phyloP scores from a whole-genome alignment of 2,329 filamentous ascomycete species.

The Ophiostoma novo-ulmi region DNA sequence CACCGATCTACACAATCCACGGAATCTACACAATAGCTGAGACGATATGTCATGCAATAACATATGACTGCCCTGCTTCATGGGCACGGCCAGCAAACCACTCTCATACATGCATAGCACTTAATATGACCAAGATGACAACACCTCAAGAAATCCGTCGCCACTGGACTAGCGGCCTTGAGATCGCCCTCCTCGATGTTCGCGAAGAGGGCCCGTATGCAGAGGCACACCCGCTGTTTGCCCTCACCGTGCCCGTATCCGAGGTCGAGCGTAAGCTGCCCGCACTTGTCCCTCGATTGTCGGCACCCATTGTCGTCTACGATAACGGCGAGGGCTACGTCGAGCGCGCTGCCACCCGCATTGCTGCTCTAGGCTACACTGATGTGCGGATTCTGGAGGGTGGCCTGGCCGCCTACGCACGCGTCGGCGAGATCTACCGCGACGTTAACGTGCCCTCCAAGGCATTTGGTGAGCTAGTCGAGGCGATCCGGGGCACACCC shows the following conservation, averaged over 20 bases:
- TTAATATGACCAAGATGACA: conserved; percentile 5
- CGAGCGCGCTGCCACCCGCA: conserved; percentile 15
- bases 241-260: conserved; percentile 19
- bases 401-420: conserved; percentile 17
- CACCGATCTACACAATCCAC: no score
- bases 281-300: conserved; percentile 14
- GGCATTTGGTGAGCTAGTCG: conserved; percentile 22
- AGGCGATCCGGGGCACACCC: conserved; percentile 19
- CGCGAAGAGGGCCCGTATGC: conserved; percentile 22
- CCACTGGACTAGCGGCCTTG: conserved; percentile 17
- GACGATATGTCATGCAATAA: not conserved
- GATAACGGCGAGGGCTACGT: conserved; percentile 21
- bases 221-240: conserved; percentile 20
- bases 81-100: not conserved
- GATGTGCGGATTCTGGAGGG: conserved; percentile 14
- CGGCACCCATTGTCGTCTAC: conserved; percentile 18
- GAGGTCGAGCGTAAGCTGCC: conserved; percentile 19
- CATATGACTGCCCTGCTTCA: not conserved
- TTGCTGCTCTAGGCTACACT: conserved; percentile 13
- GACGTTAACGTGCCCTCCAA: conserved; percentile 23
- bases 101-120: not conserved
- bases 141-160: conserved; percentile 16
- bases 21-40: not conserved
- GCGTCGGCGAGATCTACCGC: conserved; percentile 20
- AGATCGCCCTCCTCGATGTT: conserved; percentile 21